Evolutionary conservation across 176 grass and related monocot genomes (phyloP), one percentile per base, ranked within the genome.

Genomic region (Phoenix dactylifera): DNA sequence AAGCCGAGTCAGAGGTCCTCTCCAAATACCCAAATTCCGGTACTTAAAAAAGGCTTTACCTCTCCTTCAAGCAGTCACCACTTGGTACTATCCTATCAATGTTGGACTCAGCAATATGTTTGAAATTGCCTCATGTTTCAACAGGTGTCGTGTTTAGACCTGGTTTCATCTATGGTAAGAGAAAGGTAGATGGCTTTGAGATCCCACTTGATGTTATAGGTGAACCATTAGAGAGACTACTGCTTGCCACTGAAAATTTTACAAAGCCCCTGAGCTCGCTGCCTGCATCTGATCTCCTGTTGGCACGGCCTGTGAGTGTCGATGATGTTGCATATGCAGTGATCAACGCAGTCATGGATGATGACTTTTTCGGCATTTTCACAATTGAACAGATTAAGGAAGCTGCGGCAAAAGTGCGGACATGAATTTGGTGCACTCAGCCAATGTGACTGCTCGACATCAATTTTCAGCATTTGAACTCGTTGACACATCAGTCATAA

Each of bases 141-240:
- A 22, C 59, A 95, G 86, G 86, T 74, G 80, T 90, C 72, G 86
- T 95, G 16, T 55, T 95, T 60, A 72, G 90, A 70, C 90, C 92
- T n/a, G 92, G 83, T 50, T 91, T 97, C 55, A 91, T 97, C 60
- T 97, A 97, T 2, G 92, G 92, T 26, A 91, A 91, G 76, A 79
- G 92, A 68, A 97, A 80, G 71, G 80, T 88, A 18, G 79, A 97
- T 55, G 84, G 92, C 35, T 97, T 78, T 54, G 86, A 95, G 70
- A 67, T 95, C 66, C 90, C 90, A 0, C 82, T 97, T 0, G 87
- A 98, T 17, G 22, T 76, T 16, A 60, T 92, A 16, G 87, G 93
- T 15, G 62, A 92, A 65, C 93, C 93, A 57, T 62, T 92, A 25
- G 87, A 92, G 67, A 85, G 70, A 17, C 2, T 98, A 52, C 76